phyloP scores from a whole-genome alignment of 164 flowering plant genomes.

The Nymphaea thermarum region DNA sequence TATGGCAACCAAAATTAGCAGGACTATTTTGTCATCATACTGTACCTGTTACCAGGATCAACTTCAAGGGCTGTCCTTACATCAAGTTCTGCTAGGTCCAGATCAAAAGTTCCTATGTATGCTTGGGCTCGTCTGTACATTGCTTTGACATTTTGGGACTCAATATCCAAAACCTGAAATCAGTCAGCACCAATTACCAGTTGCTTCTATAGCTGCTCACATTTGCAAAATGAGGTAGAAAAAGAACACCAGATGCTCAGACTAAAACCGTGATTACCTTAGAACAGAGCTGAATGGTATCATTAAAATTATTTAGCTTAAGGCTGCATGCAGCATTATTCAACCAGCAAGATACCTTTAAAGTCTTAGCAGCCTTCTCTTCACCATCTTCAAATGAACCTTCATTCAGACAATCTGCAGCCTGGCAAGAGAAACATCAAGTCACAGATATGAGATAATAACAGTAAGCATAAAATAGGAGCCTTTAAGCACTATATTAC shows the following conservation, averaged over 20 bases:
- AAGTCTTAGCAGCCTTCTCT: conserved; percentile 26
- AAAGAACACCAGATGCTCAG: neutral
- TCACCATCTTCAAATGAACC: conserved; percentile 32
- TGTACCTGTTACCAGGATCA: conserved; percentile 55
- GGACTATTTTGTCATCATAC: neutral
- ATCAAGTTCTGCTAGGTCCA: conserved; percentile 49
- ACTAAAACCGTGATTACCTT: conserved; percentile 28
- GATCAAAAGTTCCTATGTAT: conserved; percentile 39
- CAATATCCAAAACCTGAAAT: conserved; percentile 46
- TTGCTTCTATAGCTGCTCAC: neutral
- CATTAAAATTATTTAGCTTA: conserved; percentile 39
- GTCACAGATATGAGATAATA: neutral
- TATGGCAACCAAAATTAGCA: neutral
- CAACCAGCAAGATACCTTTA: conserved; percentile 60
- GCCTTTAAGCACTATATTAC: conserved; percentile 12
- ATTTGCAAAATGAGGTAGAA: neutral
- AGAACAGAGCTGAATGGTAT: conserved; percentile 49
- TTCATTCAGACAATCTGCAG: conserved; percentile 45
- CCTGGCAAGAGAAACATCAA: conserved; percentile 21
- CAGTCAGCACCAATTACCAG: neutral
- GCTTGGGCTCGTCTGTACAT: conserved; percentile 42
- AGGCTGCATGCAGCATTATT: conserved; percentile 66
- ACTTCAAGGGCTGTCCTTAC: conserved; percentile 57
- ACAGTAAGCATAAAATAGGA: neutral
- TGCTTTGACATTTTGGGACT: conserved; percentile 55